phyloP scores from a whole-genome alignment of 768 basidiomycete species.

The Panellus pusillus region DNA sequence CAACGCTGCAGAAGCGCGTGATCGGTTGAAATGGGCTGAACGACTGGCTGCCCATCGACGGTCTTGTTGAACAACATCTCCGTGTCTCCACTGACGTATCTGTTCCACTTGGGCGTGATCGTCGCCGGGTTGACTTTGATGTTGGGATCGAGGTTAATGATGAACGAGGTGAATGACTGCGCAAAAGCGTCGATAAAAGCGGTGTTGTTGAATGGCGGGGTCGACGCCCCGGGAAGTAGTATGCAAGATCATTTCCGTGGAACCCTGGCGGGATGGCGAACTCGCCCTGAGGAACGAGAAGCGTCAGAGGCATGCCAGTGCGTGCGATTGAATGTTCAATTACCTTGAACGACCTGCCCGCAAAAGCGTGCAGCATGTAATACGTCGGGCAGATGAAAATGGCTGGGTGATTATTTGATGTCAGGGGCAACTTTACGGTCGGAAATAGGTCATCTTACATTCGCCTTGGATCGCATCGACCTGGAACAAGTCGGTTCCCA shows the following conservation, averaged over 20 bases:
- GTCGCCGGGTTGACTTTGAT: background rate
- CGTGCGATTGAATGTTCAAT: no score
- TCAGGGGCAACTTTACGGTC: background rate
- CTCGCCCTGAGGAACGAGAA: slow-evolving; percentile 25
- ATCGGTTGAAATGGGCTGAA: background rate
- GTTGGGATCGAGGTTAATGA: slow-evolving; percentile 12
- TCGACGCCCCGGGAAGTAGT: slow-evolving; percentile 27
- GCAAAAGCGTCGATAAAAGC: slow-evolving; percentile 15
- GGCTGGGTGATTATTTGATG: slow-evolving; percentile 21
- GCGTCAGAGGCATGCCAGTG: no score
- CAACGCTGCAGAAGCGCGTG: no score
- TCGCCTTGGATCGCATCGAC: slow-evolving; percentile 26
- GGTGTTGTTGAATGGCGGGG: slow-evolving; percentile 12
- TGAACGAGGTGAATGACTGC: slow-evolving; percentile 7
- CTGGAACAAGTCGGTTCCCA: slow-evolving; percentile 20
- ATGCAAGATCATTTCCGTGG: slow-evolving; percentile 26
- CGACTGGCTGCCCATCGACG: background rate
- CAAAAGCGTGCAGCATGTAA: slow-evolving; percentile 30
- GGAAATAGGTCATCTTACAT: slow-evolving; percentile 20
- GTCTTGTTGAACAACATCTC: slow-evolving; percentile 16
- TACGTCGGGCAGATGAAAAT: slow-evolving; percentile 38
- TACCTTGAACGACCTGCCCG: slow-evolving; percentile 29
- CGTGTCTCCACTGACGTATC: background rate
- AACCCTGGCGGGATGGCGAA: slow-evolving; percentile 28
- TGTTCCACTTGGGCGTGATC: slow-evolving; percentile 6